Evolutionary conservation across 176 grass and related monocot species (phyloP), one percentile per base, ranked within the genome.

Genomic region (Pontederia crassipes): DNA sequence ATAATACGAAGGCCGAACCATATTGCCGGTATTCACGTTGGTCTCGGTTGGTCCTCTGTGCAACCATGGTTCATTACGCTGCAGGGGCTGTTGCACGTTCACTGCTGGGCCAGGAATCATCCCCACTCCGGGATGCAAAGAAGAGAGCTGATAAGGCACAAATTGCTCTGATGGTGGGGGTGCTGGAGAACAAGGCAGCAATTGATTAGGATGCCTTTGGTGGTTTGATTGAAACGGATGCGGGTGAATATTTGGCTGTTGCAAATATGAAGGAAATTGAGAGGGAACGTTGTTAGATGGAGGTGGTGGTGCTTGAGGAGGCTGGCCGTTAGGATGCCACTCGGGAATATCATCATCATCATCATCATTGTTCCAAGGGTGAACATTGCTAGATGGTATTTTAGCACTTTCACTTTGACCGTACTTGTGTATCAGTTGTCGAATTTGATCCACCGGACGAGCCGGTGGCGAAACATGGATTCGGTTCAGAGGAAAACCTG

Each of bases 301-400:
- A 1, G 70, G 77, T 35, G 80, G 77, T 54, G 75, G 65, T 49
- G 64, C 28, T 40, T 40, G 32, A 40, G 32, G 32, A 1, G 1
- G 32, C 32, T 40, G 32, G 32, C 32, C 4, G 32, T 40, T 40
- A 4, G 93, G 93, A 17, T 74, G 75, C 93, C 93, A 98, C 61
- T 89, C 86, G 58, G 82, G 77, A 8, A 79, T 69, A 62, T 92
- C 74, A 59, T 97, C 93, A 1, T 76, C 48, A 11, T 57, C 90
- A 1, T 54, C 35, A 54, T 66, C 20, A 24, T 40, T 40, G 6
- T 80, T 64, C 79, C 79, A 85, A 24, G 64, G 59, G 4, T 80
- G 59, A 16, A 14, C 52, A 72, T 64, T 68, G 67, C 55, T 56
- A 52, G 18, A 45, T 17, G 62, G 49, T 28, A 49, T 73, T 53